Percentiles rank a stretch among this genome's conserved stretches.
Conservation (phyloP, 768 basidiomycete species). For the Russula virescens region DNA sequence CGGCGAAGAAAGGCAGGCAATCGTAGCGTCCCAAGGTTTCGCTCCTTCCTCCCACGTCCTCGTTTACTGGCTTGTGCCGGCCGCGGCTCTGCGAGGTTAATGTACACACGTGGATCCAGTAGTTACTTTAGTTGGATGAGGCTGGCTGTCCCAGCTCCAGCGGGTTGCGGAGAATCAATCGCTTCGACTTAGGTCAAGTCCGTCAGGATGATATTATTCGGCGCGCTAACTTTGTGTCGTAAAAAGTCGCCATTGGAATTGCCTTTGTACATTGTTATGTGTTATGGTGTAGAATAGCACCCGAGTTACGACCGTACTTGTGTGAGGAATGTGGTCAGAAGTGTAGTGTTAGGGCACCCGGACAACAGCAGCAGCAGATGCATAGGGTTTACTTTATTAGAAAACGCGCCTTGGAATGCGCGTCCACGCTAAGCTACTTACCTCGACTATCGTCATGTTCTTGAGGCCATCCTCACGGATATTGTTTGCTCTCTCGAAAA, state of each 20-base stretch:
- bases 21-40: constrained; percentile 15
- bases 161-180: not conserved
- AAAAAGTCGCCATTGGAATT: not conserved
- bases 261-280: not conserved
- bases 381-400: too few species aligned
- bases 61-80: not conserved
- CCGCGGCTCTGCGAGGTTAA: constrained; percentile 7
- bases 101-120: not conserved
- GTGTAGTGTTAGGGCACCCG: too few species aligned
- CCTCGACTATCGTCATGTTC: constrained; percentile 3
- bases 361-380: too few species aligned
- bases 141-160: not conserved
- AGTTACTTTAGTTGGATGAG: not conserved
- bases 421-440: too few species aligned
- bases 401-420: too few species aligned
- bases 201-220: too few species aligned
- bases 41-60: not conserved
- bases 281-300: not conserved
- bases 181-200: too few species aligned
- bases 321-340: not conserved
- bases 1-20: constrained; percentile 44
- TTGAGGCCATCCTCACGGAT: constrained; percentile 2
- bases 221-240: too few species aligned
- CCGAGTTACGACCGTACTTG: not conserved
- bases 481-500: not conserved